Evolutionary conservation across 495 filamentous ascomycete species (phyloP), one percentile per base, ranked within the genome.

Genomic region (Penicillium fimorum): DNA sequence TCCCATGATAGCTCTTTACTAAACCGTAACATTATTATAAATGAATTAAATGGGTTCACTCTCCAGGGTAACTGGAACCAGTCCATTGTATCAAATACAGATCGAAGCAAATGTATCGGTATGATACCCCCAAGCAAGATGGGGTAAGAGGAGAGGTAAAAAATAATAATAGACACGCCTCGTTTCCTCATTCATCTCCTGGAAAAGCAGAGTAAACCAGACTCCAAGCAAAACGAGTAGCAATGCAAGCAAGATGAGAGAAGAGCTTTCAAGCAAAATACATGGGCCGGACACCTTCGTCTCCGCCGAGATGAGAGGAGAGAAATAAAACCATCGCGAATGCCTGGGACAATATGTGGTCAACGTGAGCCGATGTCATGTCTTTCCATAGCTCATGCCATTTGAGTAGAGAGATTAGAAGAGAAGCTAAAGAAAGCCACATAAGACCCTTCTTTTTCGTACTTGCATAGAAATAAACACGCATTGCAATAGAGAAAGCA

Each of bases 61-160:
- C 44, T 30, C n/a, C 17, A 27, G 29, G 30, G 33, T n/a, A n/a
- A 17, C 47, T 52, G 53, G 24, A 58, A 61, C 47, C 30, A 55
- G 55, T 63, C 29, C 64, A 67, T 60, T 65, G 53, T 64, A 63
- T 68, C 33, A 63, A 58, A 50, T 66, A 66, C 65, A 60, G 18
- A 55, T 66, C 27, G 53, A 59, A 68, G 63, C 63, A 63, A 65
- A 58, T 56, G 53, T 52, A 62, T 61, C 54, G 45, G 37, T 50
- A 60, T 64, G 50, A 62, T 48, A 57, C 38, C 60, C 57, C 49
- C 58, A 44, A 65, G 53, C 47, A 61, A 61, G 30, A 46, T 22
- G 9, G 32, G 44, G 40, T 25, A 59, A 53, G 32, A 25, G 24
- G 22, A 43, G 33, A 32, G 41, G 37, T 50, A 42, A 43, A 53